Conservation (phyloP, 164 flowering plant genomes). For the Stephania japonica region DNA sequence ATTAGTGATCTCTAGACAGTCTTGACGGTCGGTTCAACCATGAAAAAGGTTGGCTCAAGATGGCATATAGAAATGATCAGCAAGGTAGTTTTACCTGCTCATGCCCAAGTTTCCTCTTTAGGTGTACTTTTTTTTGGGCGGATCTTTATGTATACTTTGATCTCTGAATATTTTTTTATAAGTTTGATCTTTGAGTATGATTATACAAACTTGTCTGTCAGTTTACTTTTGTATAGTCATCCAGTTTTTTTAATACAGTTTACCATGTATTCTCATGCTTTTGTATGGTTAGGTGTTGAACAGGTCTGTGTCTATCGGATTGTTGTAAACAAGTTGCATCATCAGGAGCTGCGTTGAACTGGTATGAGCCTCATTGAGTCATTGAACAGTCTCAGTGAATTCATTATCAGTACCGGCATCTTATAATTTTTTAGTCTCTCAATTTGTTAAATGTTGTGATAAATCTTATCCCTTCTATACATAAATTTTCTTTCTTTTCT, state of each 20-base stretch:
- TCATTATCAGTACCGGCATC: not conserved
- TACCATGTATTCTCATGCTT: not conserved
- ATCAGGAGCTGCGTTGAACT: not conserved
- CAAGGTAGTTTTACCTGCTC: not conserved
- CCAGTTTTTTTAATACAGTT: not conserved
- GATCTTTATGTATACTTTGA: too few species aligned
- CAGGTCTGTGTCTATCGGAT: not conserved
- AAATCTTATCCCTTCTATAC: too few species aligned
- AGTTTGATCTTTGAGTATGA: not conserved
- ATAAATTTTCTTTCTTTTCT: too few species aligned
- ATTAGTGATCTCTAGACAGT: not conserved
- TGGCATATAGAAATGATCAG: not conserved
- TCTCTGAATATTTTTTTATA: too few species aligned
- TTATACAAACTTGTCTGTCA: not conserved
- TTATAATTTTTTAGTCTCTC: too few species aligned
- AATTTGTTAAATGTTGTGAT: too few species aligned
- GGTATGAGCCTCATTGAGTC: not conserved
- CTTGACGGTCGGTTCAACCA: not conserved
- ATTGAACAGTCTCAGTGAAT: not conserved
- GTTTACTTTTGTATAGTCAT: not conserved
- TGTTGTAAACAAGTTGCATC: not conserved
- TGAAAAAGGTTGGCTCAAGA: not conserved
- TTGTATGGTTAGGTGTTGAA: not conserved
- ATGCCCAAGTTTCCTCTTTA: not conserved
- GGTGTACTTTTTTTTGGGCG: not conserved